These are phyloP conservation scores for Umbelopsis vinacea DNA, from an alignment of 192 early-diverging fungal species.

Conservation along the genomic window DNA sequence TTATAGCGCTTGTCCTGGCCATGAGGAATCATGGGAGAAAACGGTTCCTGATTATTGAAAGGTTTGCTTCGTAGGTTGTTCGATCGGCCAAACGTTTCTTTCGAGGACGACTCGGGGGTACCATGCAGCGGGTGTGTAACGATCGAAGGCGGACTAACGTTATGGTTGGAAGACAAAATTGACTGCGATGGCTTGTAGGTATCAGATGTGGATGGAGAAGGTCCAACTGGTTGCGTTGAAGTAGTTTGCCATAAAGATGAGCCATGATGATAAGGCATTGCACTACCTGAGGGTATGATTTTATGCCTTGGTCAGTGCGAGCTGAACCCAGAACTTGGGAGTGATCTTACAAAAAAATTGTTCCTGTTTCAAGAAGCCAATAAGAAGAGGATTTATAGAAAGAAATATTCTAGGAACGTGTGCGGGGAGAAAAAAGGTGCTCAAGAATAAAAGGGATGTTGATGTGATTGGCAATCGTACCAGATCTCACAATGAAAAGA, in stretches of 20 bases:
- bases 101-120: constrained; percentile 14
- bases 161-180: constrained; percentile 14
- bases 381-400: not conserved
- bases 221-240: constrained; percentile 2
- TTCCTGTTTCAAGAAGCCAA: not conserved
- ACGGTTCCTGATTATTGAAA: not conserved
- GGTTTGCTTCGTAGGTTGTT: constrained; percentile 8
- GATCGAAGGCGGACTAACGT: constrained; percentile 6
- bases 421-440: not conserved
- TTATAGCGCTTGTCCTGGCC: not conserved
- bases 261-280: constrained; percentile 20
- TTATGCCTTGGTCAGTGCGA: constrained; percentile 16
- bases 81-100: constrained; percentile 18
- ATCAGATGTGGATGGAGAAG: not conserved
- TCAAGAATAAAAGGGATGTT: not conserved
- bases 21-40: not conserved
- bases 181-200: constrained; percentile 7
- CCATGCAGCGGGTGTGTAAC: constrained; percentile 19
- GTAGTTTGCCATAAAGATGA: constrained; percentile 7
- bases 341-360: not conserved
- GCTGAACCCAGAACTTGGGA: constrained; percentile 1
- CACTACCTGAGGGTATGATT: not conserved
- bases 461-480: not conserved
- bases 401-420: not conserved
- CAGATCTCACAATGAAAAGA: too few relatives aligned